Evolutionary conservation across 2,329 filamentous ascomycete genomes (phyloP).

Genomic region (Periconia digitata): DNA sequence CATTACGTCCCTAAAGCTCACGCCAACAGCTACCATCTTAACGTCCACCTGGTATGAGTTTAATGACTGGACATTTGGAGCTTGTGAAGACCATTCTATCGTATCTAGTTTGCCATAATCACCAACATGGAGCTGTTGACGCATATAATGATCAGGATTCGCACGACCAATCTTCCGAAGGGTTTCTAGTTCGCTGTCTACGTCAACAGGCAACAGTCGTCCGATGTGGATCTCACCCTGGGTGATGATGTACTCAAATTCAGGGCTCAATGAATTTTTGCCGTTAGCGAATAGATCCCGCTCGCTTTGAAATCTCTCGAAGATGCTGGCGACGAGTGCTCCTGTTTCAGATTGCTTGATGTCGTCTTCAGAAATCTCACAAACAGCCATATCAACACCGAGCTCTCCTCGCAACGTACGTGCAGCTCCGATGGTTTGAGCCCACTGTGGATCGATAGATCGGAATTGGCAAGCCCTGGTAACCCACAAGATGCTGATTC

Average conservation of each 20-base stretch:
- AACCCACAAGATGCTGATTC: conserved; percentile 37
- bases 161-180: too few relatives aligned
- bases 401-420: conserved; percentile 33
- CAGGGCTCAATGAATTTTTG: conserved; percentile 16
- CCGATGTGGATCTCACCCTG: conserved; percentile 25
- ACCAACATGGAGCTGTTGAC: too few relatives aligned
- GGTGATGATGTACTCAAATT: conserved; percentile 29
- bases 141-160: too few relatives aligned
- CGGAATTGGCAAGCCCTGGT: conserved; percentile 20
- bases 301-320: conserved; percentile 9
- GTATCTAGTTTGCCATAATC: too few relatives aligned
- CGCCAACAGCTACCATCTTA: too few relatives aligned
- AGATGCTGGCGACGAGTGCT: conserved; percentile 2
- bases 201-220: too few relatives aligned
- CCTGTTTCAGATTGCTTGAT: conserved; percentile 1
- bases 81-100: too few relatives aligned
- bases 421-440: conserved; percentile 28
- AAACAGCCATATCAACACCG: conserved; percentile 25
- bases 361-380: conserved; percentile 18
- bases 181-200: too few relatives aligned
- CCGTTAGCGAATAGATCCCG: conserved; percentile 1
- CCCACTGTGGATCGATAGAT: conserved; percentile 32
- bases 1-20: too few relatives aligned
- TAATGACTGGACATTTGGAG: too few relatives aligned
- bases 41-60: too few relatives aligned